phyloP scores from a whole-genome alignment of 1,284 basidiomycete genomes.

The Tilletia setariae region DNA sequence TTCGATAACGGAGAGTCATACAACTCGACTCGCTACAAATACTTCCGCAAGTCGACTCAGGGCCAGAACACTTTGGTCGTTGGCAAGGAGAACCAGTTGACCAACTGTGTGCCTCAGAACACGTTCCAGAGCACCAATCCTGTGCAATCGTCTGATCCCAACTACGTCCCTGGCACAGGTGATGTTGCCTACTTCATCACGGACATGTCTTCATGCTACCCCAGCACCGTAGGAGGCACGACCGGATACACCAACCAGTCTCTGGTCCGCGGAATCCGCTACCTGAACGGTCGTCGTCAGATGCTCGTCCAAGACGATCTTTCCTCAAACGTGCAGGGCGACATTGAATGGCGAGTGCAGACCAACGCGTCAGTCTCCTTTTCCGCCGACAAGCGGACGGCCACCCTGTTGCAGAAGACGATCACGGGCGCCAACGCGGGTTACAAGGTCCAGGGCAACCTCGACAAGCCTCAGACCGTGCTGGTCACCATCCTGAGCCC shows the following conservation, averaged over 20 bases:
- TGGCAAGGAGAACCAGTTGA: conserved; percentile 74
- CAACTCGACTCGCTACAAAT: conserved; percentile 41
- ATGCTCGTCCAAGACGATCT: conserved; percentile 65
- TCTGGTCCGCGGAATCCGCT: conserved; percentile 79
- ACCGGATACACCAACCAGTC: not conserved
- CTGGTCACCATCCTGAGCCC: conserved; percentile 61
- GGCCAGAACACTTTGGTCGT: conserved; percentile 94
- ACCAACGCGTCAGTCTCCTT: conserved; percentile 70
- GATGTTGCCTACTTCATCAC: conserved; percentile 81
- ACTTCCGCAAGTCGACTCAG: conserved; percentile 89
- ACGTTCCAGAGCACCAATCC: conserved; percentile 65
- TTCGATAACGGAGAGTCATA: conserved; percentile 42
- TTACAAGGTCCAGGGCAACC: conserved; percentile 10
- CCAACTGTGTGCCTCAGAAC: conserved; percentile 66
- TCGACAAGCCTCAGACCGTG: conserved; percentile 54
- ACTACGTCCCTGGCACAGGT: conserved; percentile 60
- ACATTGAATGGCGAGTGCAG: conserved; percentile 87
- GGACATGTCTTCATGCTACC: conserved; percentile 79
- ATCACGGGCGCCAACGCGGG: conserved; percentile 61
- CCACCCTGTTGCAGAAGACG: conserved; percentile 66
- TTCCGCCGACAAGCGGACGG: conserved; percentile 58
- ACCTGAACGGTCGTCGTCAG: conserved; percentile 81
- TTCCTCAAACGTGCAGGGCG: conserved; percentile 29
- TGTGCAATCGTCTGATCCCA: conserved; percentile 70
- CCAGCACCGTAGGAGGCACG: conserved; percentile 59